A percentile compares a stretch with the other conserved stretches of the same genome.
phyloP scores from a whole-genome alignment of 768 basidiomycete genomes.

The Lactarius sp. region DNA sequence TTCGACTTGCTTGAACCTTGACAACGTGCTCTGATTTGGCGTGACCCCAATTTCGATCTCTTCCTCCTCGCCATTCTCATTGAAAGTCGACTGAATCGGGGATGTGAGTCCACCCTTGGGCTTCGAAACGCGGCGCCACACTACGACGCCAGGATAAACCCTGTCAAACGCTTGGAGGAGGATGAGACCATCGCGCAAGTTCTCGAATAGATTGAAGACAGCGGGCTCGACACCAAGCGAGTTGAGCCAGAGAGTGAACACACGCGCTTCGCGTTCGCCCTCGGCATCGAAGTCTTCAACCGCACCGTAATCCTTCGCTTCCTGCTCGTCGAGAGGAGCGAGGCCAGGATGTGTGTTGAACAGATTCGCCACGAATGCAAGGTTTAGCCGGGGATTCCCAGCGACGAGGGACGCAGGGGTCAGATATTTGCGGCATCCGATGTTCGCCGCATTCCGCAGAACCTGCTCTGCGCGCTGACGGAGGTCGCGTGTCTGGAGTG shows the following conservation, averaged over 20 bases:
- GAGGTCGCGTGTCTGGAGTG: slow-evolving; percentile 80
- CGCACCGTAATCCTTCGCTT: slow-evolving; percentile 82
- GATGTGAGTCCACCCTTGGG: slow-evolving; percentile 63
- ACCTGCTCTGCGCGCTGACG: slow-evolving; percentile 89
- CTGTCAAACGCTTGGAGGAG: slow-evolving; percentile 98
- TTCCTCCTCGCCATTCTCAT: slow-evolving; percentile 54
- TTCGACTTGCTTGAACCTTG: slow-evolving; percentile 96
- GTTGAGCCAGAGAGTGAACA: slow-evolving; percentile 98
- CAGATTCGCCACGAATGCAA: slow-evolving; percentile 96
- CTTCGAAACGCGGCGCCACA: slow-evolving; percentile 96
- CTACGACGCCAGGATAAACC: slow-evolving; percentile 84
- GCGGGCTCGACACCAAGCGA: slow-evolving; percentile 94
- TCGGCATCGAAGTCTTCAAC: slow-evolving; percentile 99
- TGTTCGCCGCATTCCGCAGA: slow-evolving; percentile 87
- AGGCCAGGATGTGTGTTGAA: slow-evolving; percentile 98
- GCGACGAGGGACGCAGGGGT: slow-evolving; percentile 86
- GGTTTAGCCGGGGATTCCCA: slow-evolving; percentile 95
- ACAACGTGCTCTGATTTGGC: slow-evolving; percentile 78
- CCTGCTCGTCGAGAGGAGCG: slow-evolving; percentile 89
- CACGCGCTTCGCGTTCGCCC: slow-evolving; percentile 96
- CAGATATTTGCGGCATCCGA: slow-evolving; percentile 94
- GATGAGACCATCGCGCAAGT: slow-evolving; percentile 85
- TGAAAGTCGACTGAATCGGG: slow-evolving; percentile 28
- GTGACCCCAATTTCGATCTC: slow-evolving; percentile 80
- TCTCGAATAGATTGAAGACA: slow-evolving; percentile 95